A percentile compares a stretch with the other conserved stretches of the same genome.
Evolutionary conservation across 257 asterid species (phyloP).

Genomic region (Linaria vulgaris): DNA sequence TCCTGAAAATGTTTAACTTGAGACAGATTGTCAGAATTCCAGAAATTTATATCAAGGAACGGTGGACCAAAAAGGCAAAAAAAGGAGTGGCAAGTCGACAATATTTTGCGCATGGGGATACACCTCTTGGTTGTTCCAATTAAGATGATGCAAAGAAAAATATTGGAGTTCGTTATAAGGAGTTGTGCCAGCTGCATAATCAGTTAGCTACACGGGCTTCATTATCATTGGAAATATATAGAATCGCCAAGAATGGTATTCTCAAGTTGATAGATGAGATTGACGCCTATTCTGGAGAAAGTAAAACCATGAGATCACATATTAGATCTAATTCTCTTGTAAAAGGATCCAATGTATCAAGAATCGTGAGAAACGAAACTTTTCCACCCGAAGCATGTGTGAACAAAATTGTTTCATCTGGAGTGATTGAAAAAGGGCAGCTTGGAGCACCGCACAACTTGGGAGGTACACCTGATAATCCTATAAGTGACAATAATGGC

Average conservation of each 20-base stretch:
- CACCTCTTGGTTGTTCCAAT: no score
- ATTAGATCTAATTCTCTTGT: background rate
- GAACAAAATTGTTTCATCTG: no score
- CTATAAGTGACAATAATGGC: background rate
- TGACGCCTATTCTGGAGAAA: background rate
- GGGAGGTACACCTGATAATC: background rate
- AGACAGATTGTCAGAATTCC: background rate
- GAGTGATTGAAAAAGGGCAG: no score
- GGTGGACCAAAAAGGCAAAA: background rate
- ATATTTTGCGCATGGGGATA: background rate
- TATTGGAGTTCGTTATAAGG: background rate
- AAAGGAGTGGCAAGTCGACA: background rate
- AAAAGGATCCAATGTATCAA: background rate
- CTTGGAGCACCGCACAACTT: no score
- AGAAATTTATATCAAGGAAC: background rate
- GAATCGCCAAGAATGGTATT: background rate
- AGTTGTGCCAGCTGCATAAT: background rate
- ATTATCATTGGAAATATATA: background rate
- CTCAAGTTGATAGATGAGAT: background rate
- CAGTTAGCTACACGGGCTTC: background rate
- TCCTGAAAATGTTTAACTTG: background rate
- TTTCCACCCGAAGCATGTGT: background rate
- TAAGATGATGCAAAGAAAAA: background rate
- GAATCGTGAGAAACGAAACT: background rate
- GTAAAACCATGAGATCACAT: background rate